Evolutionary conservation across 2,329 filamentous ascomycete species (phyloP).

Genomic region (Alternaria tenuissima): DNA sequence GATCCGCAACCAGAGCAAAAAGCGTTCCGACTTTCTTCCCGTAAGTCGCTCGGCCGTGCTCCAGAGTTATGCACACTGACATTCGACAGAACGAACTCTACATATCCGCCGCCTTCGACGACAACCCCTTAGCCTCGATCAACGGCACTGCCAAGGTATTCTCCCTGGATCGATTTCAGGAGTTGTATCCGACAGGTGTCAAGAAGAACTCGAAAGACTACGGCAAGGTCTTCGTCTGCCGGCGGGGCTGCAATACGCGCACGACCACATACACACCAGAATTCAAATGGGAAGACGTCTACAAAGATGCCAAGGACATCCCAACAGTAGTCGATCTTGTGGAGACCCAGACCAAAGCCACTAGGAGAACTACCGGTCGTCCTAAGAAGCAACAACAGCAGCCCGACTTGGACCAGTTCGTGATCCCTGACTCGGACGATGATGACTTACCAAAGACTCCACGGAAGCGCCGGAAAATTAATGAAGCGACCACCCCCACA

Average conservation of each 20-base stretch:
- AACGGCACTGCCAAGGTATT: conserved; percentile 86
- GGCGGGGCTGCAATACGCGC: conserved; percentile 85
- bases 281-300: conserved; percentile 90
- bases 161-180: conserved; percentile 73
- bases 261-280: conserved; percentile 92
- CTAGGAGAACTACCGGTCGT: conserved; percentile 60
- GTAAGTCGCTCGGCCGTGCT: conserved; percentile 52
- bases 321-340: conserved; percentile 72
- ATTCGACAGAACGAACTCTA: conserved; percentile 81
- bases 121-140: conserved; percentile 86
- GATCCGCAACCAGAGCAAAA: conserved; percentile 82
- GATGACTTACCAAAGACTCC: conserved; percentile 55
- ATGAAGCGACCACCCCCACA: conserved; percentile 54
- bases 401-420: conserved; percentile 56
- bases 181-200: conserved; percentile 76
- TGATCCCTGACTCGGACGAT: conserved; percentile 53
- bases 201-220: conserved; percentile 76
- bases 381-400: conserved; percentile 39
- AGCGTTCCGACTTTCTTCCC: conserved; percentile 78
- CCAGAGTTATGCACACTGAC: conserved; percentile 22
- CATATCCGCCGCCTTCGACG: conserved; percentile 84
- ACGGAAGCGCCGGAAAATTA: conserved; percentile 59
- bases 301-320: conserved; percentile 72
- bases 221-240: conserved; percentile 89
- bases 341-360: conserved; percentile 75